Evolutionary conservation across 1,139 yeast genomes (phyloP).

Genomic region (Kluyveromyces sp.): DNA sequence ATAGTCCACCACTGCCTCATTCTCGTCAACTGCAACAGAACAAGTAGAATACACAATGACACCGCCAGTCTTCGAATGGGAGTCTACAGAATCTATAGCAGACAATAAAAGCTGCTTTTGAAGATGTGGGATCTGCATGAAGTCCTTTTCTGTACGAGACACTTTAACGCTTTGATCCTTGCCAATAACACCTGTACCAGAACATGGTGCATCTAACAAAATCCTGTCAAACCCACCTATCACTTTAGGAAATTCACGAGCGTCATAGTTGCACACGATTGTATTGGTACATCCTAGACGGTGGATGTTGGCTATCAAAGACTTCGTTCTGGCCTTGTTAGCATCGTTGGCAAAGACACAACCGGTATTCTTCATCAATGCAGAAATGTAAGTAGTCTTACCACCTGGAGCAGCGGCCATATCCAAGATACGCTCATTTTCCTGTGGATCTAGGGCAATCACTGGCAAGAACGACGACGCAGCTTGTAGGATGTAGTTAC

Average conservation of each 20-base stretch:
- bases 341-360: slow-evolving; percentile 96
- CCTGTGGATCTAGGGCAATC: slow-evolving; percentile 95
- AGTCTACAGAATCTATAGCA: slow-evolving; percentile 97
- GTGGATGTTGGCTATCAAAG: slow-evolving; percentile 93
- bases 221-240: slow-evolving; percentile 97
- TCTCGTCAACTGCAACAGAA: slow-evolving; percentile 97
- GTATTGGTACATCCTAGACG: slow-evolving; percentile 96
- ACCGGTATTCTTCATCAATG: slow-evolving; percentile 97
- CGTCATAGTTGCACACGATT: slow-evolving; percentile 95
- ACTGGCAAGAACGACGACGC: slow-evolving; percentile 97
- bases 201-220: slow-evolving; percentile 95
- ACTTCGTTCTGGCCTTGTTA: slow-evolving; percentile 91
- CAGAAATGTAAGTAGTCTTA: slow-evolving; percentile 92
- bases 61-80: slow-evolving; percentile 87
- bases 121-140: slow-evolving; percentile 91
- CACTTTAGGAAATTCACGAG: slow-evolving; percentile 96
- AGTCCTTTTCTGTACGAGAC: slow-evolving; percentile 91
- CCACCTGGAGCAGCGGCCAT: slow-evolving; percentile 99
- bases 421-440: slow-evolving; percentile 88
- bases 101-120: slow-evolving; percentile 90
- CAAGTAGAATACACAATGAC: slow-evolving; percentile 95
- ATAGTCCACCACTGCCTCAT: slow-evolving; percentile 97
- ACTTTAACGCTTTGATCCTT: slow-evolving; percentile 95
- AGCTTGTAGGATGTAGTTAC: slow-evolving; percentile 95
- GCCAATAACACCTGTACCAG: slow-evolving; percentile 98